A percentile compares a stretch with the other conserved stretches of the same genome.
phyloP scores from a whole-genome alignment of 2,329 filamentous ascomycete species.

The Westerdykella sp. region DNA sequence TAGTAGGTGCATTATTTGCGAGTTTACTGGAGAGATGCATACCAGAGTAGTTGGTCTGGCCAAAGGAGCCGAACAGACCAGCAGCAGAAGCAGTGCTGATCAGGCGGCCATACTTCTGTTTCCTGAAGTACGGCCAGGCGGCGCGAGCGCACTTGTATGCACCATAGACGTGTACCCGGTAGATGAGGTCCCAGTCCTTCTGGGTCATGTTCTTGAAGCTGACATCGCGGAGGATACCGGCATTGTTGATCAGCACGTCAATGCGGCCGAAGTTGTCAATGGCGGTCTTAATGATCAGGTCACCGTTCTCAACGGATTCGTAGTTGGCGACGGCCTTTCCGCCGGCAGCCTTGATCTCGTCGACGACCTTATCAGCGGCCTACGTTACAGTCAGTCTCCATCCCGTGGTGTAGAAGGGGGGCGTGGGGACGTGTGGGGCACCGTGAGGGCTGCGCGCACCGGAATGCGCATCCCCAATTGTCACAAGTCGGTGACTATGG shows the following conservation, averaged over 20 bases:
- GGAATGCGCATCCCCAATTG: background rate
- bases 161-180: conserved; percentile 85
- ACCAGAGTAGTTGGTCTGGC: conserved; percentile 91
- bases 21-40: conserved; percentile 23
- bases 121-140: conserved; percentile 95
- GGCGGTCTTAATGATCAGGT: conserved; percentile 87
- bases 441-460: background rate
- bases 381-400: conserved; percentile 30
- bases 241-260: conserved; percentile 96
- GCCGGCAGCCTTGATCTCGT: conserved; percentile 78
- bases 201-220: conserved; percentile 99
- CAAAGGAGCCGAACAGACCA: conserved; percentile 91
- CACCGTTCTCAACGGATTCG: conserved; percentile 87
- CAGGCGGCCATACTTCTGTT: conserved; percentile 95
- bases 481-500: background rate
- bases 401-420: background rate
- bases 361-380: conserved; percentile 76
- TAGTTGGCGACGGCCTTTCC: conserved; percentile 98
- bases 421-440: conserved; percentile 1
- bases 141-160: conserved; percentile 93
- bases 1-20: background rate
- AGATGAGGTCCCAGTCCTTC: conserved; percentile 91
- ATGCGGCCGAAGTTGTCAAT: conserved; percentile 77
- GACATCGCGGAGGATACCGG: conserved; percentile 87
- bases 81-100: conserved; percentile 98